Percentiles rank a stretch among this genome's conserved stretches.
These are phyloP conservation scores for Umbelopsis isabellina DNA, from an alignment of 192 early-diverging fungal genomes.

Conservation along the genomic window DNA sequence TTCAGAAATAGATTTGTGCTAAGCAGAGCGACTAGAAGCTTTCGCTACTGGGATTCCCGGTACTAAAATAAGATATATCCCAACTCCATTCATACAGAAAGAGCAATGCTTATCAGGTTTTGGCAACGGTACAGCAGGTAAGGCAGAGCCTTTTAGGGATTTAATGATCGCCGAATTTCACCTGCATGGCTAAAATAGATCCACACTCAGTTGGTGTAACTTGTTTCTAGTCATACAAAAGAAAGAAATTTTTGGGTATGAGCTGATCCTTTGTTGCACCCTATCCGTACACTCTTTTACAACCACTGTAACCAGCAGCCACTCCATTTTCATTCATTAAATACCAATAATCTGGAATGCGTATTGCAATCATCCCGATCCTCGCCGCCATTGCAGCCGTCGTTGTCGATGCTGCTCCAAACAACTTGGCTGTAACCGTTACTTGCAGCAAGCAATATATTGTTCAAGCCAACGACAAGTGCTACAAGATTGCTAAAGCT, in stretches of 20 bases:
- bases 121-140: not conserved
- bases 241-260: not conserved
- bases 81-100: not conserved
- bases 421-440: slow-evolving; percentile 18
- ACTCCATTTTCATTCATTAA: not conserved
- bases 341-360: not conserved
- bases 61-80: slow-evolving; percentile 4
- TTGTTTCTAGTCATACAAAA: not conserved
- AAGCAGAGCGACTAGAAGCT: not conserved
- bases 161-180: not conserved
- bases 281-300: not conserved
- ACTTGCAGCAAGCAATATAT: slow-evolving; percentile 18
- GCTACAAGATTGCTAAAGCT: slow-evolving; percentile 15
- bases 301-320: not conserved
- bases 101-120: slow-evolving; percentile 6
- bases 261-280: not conserved
- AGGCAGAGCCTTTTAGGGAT: not conserved
- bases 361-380: slow-evolving; percentile 1
- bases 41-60: not conserved
- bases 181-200: slow-evolving; percentile 6
- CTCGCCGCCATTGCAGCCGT: slow-evolving; percentile 8
- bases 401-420: slow-evolving; percentile 10
- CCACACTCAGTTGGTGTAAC: slow-evolving; percentile 14
- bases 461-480: slow-evolving; percentile 28
- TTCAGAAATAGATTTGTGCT: too few relatives aligned